A percentile compares a stretch with the other conserved stretches of the same genome.
Evolutionary conservation across 306 rosid species (phyloP).

Genomic region (Begonia loranthoides): DNA sequence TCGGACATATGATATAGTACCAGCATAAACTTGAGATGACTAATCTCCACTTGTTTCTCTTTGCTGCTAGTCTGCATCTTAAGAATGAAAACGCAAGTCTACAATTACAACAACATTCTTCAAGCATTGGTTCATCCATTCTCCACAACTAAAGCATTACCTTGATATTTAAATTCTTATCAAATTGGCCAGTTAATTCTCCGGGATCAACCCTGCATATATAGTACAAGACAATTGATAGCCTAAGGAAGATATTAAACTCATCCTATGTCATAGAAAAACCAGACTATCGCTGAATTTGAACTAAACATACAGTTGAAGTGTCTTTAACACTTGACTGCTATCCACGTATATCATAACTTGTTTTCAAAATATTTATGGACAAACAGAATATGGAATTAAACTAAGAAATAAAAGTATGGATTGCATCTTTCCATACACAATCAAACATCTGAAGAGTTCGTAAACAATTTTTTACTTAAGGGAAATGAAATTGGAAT

Average conservation of each 20-base stretch:
- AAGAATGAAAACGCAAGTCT: too few relatives aligned
- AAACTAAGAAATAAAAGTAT: too few relatives aligned
- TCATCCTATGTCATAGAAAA: too few relatives aligned
- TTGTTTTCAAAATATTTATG: too few relatives aligned
- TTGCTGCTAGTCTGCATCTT: slow-evolving; percentile 31
- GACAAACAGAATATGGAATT: too few relatives aligned
- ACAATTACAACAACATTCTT: too few relatives aligned
- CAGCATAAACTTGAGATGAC: slow-evolving; percentile 71
- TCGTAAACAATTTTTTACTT: neutral
- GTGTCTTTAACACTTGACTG: too few relatives aligned
- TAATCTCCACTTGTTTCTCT: slow-evolving; percentile 44
- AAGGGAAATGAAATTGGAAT: too few relatives aligned
- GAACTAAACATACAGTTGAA: too few relatives aligned
- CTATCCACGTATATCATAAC: too few relatives aligned
- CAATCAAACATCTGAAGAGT: slow-evolving; percentile 5
- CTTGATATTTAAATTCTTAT: slow-evolving; percentile 34
- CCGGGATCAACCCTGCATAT: slow-evolving; percentile 41
- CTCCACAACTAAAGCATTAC: slow-evolving; percentile 13
- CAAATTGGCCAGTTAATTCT: slow-evolving; percentile 20
- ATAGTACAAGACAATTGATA: slow-evolving; percentile 8
- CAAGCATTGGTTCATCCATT: too few relatives aligned
- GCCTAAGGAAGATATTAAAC: neutral
- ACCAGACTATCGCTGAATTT: too few relatives aligned
- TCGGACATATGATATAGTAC: slow-evolving; percentile 25
- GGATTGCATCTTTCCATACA: neutral